These are phyloP conservation scores for Penicillium steckii DNA, from an alignment of 495 filamentous ascomycete species.

Conservation along the genomic window DNA sequence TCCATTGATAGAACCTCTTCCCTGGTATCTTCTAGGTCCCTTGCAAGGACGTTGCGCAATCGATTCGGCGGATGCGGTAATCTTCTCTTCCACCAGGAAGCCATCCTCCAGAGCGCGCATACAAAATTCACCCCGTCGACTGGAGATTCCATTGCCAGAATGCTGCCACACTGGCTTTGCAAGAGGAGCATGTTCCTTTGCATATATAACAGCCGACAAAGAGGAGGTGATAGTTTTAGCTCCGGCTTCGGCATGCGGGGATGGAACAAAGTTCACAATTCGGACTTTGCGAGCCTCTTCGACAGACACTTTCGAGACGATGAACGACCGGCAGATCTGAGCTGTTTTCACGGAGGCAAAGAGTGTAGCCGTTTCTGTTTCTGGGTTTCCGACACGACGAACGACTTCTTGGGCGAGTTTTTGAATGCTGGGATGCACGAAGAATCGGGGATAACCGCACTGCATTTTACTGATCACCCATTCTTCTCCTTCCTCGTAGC, in stretches of 20 bases:
- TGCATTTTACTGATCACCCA: constrained; percentile 84
- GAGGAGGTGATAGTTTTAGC: constrained; percentile 40
- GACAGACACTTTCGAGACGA: constrained; percentile 54
- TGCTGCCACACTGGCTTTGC: constrained; percentile 97
- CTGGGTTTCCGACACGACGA: constrained; percentile 55
- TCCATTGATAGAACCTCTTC: constrained; percentile 44
- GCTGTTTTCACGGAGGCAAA: constrained; percentile 73
- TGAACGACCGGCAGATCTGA: constrained; percentile 67
- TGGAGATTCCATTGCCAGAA: constrained; percentile 90
- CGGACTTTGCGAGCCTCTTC: constrained; percentile 50
- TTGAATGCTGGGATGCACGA: constrained; percentile 82
- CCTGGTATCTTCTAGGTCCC: constrained; percentile 73
- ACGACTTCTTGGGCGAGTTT: constrained; percentile 68
- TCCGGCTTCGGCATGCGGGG: constrained; percentile 36
- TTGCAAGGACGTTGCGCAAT: constrained; percentile 50
- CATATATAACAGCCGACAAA: constrained; percentile 74
- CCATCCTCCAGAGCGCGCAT: constrained; percentile 69
- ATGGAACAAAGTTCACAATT: constrained; percentile 64
- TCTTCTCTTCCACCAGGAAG: constrained; percentile 56
- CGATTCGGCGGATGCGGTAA: constrained; percentile 22
- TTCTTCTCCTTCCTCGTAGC: constrained; percentile 86
- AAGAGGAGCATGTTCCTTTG: constrained; percentile 58
- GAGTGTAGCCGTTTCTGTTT: constrained; percentile 68
- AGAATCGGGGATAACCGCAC: constrained; percentile 94
- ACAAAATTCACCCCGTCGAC: constrained; percentile 88